These are phyloP conservation scores for Lotmaria passim DNA, from an alignment of 208 protist species.

Conservation along the genomic window DNA sequence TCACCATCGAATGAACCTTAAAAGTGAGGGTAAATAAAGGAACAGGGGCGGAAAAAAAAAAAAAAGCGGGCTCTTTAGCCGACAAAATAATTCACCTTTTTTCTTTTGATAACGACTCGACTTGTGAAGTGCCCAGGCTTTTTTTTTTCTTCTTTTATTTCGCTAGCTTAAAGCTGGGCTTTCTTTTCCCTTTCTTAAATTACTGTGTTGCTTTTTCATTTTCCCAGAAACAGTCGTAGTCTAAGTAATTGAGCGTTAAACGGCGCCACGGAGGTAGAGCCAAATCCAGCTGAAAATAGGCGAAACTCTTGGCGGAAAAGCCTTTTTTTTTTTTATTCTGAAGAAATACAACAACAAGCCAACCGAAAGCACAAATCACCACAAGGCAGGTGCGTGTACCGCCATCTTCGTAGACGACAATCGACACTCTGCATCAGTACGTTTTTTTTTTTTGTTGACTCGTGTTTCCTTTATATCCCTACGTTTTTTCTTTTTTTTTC, in stretches of 20 bases:
- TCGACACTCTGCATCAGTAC: conserved; percentile 1
- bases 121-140: conserved; percentile 1
- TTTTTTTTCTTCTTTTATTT: not conserved
- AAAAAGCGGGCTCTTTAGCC: not conserved
- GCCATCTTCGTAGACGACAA: conserved; percentile 6
- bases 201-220: conserved; percentile 10
- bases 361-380: not conserved
- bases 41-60: not conserved
- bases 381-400: not conserved
- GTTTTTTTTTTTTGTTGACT: conserved; percentile 14
- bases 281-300: conserved; percentile 30
- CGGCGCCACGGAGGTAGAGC: conserved; percentile 15
- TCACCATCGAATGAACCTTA: not conserved
- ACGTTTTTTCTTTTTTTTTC: conserved; percentile 1
- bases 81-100: not conserved
- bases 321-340: not conserved
- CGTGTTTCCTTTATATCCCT: not conserved
- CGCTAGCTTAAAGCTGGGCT: not conserved
- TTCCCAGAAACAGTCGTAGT: not conserved
- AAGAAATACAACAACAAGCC: conserved; percentile 6
- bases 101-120: not conserved
- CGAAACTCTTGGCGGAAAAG: conserved; percentile 18
- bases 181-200: conserved; percentile 3
- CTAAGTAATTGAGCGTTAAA: conserved; percentile 2
- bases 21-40: not conserved